Evolutionary conservation across 2,329 filamentous ascomycete genomes (phyloP).

Genomic region (Aspergillus sp.): DNA sequence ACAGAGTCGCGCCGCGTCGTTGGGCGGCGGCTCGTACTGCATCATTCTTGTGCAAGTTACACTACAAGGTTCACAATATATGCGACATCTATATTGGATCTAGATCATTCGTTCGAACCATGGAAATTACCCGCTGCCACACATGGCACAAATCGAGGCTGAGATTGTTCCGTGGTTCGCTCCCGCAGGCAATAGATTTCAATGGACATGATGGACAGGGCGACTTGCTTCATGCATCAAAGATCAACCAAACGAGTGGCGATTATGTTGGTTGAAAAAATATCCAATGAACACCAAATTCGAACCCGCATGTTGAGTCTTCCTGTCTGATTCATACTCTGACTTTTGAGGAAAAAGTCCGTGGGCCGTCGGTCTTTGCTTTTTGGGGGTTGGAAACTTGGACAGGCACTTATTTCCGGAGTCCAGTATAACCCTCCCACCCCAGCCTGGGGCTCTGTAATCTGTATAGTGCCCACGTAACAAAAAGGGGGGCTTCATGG

Average conservation of each 20-base stretch:
- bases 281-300: background rate
- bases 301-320: background rate
- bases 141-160: background rate
- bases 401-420: slow-evolving; percentile 2
- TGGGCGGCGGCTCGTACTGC: background rate
- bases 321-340: background rate
- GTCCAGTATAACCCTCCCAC: background rate
- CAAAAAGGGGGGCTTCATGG: background rate
- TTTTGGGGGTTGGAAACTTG: no score
- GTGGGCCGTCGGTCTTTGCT: background rate
- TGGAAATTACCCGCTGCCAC: slow-evolving; percentile 12
- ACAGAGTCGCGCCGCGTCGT: background rate
- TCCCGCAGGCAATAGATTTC: slow-evolving; percentile 7
- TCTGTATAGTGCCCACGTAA: background rate
- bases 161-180: slow-evolving; percentile 22
- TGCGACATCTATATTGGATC: background rate
- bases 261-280: background rate
- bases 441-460: background rate
- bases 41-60: background rate
- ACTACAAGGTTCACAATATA: no score
- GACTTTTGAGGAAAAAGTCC: background rate
- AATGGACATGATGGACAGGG: background rate
- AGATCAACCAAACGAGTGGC: background rate
- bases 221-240: background rate
- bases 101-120: slow-evolving; percentile 9